Evolutionary conservation across 1,139 yeast species (phyloP), one percentile per base, ranked within the genome.

Genomic region (Sugiyamaella paludigena): DNA sequence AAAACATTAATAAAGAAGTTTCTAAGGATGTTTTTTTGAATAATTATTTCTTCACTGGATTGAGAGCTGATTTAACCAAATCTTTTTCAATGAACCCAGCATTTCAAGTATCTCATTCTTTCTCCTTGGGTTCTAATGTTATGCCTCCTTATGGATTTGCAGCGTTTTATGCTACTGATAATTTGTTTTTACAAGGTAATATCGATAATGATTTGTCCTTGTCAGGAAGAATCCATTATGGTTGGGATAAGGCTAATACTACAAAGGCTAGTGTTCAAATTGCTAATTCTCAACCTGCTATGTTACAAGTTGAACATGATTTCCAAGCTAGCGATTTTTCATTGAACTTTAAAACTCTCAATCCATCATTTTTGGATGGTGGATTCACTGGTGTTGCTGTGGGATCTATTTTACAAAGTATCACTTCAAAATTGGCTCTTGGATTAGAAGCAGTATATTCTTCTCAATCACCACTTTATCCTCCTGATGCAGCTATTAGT

Each of bases 261-360:
- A 80, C 96, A 56, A 91, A 91, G 75, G 80, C 87, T 57, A 88
- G 95, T 62, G 75, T 89, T 66, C 98, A 92, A 75, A 77, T 89
- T 61, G 91, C 95, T 60, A 76, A 83, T 56, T 87, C 86, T 54
- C 98, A 91, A 74, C 96, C 95, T 56, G 77, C 95, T 49, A 88
- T 92, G 96, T 78, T 88, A 56, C 98, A 92, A 75, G 76, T 92
- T 62, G 99, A 94, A 76, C 98, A 92, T 69, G 99, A 92, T 71
- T 84, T 81, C 73, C 92, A 84, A 71, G 97, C 94, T 51, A 72
- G 79, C 51, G 98, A 92, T 69, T 89, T 81, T 68, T 84, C 96
- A 48, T 68, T 91, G 67, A 91, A 91, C 77, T 75, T 94, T 66
- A 94, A 92, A 76, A 77, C 95, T 47, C 79, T 91, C 65, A 92